Conservation (phyloP, 257 asterid species). For the Ocimum tenuiflorum region DNA sequence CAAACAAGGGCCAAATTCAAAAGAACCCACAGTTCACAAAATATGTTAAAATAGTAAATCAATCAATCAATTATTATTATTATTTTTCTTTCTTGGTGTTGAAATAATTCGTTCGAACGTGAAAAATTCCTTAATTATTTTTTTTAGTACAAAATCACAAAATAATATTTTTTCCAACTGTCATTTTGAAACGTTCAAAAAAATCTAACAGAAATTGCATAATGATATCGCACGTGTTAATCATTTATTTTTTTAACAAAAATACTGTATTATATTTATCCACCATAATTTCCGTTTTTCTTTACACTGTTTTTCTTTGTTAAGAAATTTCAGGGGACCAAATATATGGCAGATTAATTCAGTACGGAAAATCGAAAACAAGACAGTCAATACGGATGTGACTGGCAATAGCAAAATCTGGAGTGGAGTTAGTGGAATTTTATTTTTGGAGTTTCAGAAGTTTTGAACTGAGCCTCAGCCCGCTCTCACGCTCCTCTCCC, state of each 20-base stretch:
- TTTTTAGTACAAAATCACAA: neutral
- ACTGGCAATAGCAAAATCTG: conserved; percentile 24
- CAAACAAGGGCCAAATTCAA: neutral
- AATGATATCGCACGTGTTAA: neutral
- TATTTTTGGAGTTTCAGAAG: conserved; percentile 24
- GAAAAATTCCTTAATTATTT: neutral
- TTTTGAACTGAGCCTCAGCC: conserved; percentile 57
- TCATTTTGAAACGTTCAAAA: neutral
- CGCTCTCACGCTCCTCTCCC: conserved; percentile 53
- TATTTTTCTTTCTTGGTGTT: neutral
- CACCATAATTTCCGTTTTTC: neutral
- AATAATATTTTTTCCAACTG: neutral
- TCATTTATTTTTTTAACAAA: neutral
- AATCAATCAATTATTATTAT: neutral
- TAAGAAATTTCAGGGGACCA: conserved; percentile 19
- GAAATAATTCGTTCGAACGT: neutral
- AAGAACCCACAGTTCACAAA: conserved; percentile 4
- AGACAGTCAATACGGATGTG: neutral
- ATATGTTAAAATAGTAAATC: conserved; percentile 1
- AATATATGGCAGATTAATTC: conserved; percentile 17
- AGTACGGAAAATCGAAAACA: conserved; percentile 1
- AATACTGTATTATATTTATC: neutral
- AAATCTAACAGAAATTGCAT: neutral
- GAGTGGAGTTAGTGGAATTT: conserved; percentile 26
- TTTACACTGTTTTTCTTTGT: conserved; percentile 4